These are phyloP conservation scores for Haplographium delicatum DNA, from an alignment of 495 filamentous ascomycete genomes.

Conservation along the genomic window DNA sequence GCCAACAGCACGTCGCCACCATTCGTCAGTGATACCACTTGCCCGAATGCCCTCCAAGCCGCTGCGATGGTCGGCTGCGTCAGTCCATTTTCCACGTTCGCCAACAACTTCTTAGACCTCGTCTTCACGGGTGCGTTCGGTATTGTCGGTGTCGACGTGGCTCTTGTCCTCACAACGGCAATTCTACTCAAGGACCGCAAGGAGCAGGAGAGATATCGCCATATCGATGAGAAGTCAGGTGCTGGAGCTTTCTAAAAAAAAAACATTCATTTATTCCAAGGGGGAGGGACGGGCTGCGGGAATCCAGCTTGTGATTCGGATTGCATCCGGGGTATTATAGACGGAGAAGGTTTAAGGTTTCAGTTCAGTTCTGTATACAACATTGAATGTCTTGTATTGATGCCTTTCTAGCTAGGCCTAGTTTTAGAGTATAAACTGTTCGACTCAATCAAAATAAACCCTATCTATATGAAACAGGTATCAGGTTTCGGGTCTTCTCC, in stretches of 20 bases:
- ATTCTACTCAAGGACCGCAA: conserved; percentile 68
- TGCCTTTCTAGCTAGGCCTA: conserved; percentile 18
- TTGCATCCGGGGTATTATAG: background rate
- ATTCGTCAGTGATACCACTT: conserved; percentile 56
- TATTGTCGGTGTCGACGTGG: conserved; percentile 50
- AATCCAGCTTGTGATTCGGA: background rate
- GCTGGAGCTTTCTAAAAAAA: conserved; percentile 17
- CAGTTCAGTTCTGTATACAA: conserved; percentile 16
- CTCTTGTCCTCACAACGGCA: conserved; percentile 58
- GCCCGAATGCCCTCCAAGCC: conserved; percentile 56
- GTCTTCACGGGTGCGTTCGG: conserved; percentile 74
- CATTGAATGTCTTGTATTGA: conserved; percentile 10
- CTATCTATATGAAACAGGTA: background rate
- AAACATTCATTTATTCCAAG: background rate
- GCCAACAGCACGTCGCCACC: conserved; percentile 57
- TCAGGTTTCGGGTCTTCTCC: background rate
- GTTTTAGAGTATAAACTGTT: conserved; percentile 14
- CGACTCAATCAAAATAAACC: background rate
- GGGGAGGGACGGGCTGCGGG: background rate
- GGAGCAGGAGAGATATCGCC: conserved; percentile 62
- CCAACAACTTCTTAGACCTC: conserved; percentile 61
- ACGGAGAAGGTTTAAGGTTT: background rate
- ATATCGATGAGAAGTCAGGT: conserved; percentile 69
- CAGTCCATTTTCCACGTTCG: conserved; percentile 53
- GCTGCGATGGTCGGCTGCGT: conserved; percentile 62